A percentile compares a stretch with the other conserved stretches of the same genome.
phyloP scores from a whole-genome alignment of 2,329 filamentous ascomycete genomes.

The Hansfordia pulvinata region DNA sequence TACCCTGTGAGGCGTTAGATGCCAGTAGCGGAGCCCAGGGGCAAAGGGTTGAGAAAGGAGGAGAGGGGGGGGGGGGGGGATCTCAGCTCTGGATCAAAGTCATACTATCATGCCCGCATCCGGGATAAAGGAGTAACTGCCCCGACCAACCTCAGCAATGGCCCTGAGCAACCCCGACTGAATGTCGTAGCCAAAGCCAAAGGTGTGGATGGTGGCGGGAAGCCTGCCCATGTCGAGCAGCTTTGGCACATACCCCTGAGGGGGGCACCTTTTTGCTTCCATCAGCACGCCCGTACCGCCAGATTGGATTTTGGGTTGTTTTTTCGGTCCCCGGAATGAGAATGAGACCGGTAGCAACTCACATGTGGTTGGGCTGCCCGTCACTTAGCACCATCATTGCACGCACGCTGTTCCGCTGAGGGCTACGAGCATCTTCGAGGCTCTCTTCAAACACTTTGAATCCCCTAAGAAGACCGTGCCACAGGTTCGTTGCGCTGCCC shows the following conservation, averaged over 20 bases:
- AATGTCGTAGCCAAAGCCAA: conserved; percentile 37
- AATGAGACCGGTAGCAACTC: conserved; percentile 5
- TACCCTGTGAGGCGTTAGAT: conserved; percentile 24
- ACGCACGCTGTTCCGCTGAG: too few relatives aligned
- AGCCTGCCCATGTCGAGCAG: conserved; percentile 26
- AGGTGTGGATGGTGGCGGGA: conserved; percentile 34
- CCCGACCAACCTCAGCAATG: conserved; percentile 41
- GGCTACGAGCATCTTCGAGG: conserved; percentile 15
- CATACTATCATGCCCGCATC: conserved; percentile 45
- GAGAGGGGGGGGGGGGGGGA: background rate
- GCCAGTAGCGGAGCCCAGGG: too few relatives aligned
- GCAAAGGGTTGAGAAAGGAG: background rate
- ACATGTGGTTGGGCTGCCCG: conserved; percentile 39
- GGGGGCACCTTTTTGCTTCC: too few relatives aligned
- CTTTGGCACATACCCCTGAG: conserved; percentile 39
- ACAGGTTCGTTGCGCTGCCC: conserved; percentile 35
- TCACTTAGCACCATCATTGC: conserved; percentile 41
- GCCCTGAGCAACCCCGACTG: conserved; percentile 42
- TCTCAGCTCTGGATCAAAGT: background rate
- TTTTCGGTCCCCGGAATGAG: too few relatives aligned
- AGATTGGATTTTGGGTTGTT: conserved; percentile 7
- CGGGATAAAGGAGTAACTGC: conserved; percentile 47
- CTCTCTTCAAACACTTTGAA: conserved; percentile 28
- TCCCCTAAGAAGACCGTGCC: conserved; percentile 39
- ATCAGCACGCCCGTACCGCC: too few relatives aligned